Conservation (phyloP, 2,329 filamentous ascomycete genomes). For the Fusarium sambucinum region DNA sequence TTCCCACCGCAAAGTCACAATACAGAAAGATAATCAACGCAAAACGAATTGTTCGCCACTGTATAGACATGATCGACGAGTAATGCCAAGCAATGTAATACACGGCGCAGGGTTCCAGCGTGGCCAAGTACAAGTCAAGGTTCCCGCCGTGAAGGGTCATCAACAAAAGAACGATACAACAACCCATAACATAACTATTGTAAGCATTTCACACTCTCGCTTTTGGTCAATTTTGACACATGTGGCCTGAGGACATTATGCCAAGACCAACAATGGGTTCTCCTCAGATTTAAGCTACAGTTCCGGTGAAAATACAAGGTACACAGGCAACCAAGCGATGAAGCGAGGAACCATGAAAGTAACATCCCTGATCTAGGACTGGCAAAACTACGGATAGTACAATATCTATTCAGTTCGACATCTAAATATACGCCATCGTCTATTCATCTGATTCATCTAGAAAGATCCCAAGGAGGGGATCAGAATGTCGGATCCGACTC, state of each 20-base stretch:
- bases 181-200: neutral
- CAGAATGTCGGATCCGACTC: slow-evolving; percentile 34
- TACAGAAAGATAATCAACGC: neutral
- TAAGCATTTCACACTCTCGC: neutral
- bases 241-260: neutral
- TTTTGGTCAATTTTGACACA: neutral
- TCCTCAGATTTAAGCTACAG: neutral
- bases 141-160: too few species aligned
- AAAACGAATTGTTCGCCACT: neutral
- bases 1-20: neutral
- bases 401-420: neutral
- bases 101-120: neutral
- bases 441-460: neutral
- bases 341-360: neutral
- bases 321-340: neutral
- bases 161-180: neutral
- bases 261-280: neutral
- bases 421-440: neutral
- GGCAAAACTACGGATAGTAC: neutral
- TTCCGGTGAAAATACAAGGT: neutral
- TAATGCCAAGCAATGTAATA: neutral
- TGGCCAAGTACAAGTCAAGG: neutral
- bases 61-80: neutral
- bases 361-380: neutral
- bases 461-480: neutral